Evolutionary conservation across 2,329 filamentous ascomycete genomes (phyloP).

Genomic region (Pyrenophora tritici-repentis): DNA sequence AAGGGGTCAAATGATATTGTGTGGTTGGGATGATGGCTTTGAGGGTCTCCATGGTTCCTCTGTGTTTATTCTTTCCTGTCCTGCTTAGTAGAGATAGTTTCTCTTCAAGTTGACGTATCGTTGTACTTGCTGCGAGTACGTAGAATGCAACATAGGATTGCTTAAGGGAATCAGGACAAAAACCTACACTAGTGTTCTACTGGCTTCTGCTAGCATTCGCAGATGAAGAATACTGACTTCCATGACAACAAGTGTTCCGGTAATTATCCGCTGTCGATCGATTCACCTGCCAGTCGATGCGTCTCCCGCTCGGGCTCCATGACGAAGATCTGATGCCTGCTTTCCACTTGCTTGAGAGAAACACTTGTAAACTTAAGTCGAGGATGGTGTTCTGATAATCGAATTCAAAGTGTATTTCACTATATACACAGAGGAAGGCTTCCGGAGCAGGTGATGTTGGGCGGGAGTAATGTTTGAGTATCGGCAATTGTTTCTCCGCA

Average conservation of each 20-base stretch:
- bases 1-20: not conserved
- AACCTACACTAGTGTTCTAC: too few relatives aligned
- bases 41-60: not conserved
- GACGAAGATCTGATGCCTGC: constrained; percentile 64
- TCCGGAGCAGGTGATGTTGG: constrained; percentile 3
- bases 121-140: too few relatives aligned
- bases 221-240: too few relatives aligned
- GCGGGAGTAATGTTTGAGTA: constrained; percentile 25
- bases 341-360: constrained; percentile 57
- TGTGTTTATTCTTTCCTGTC: not conserved
- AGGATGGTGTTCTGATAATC: constrained; percentile 12
- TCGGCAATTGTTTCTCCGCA: constrained; percentile 22
- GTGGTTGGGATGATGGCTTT: not conserved
- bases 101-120: too few relatives aligned
- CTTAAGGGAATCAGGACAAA: too few relatives aligned
- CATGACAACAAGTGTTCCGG: constrained; percentile 59
- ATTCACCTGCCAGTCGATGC: constrained; percentile 61
- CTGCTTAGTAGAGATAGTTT: too few relatives aligned
- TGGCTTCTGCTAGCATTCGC: too few relatives aligned
- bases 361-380: constrained; percentile 39
- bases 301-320: constrained; percentile 59
- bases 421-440: constrained; percentile 7
- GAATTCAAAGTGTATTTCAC: not conserved
- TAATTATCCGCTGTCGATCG: constrained; percentile 61
- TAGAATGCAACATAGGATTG: too few relatives aligned